Evolutionary conservation across 1,284 basidiomycete species (phyloP), one percentile per base, ranked within the genome.

Genomic region (Papiliotrema fonsecae): DNA sequence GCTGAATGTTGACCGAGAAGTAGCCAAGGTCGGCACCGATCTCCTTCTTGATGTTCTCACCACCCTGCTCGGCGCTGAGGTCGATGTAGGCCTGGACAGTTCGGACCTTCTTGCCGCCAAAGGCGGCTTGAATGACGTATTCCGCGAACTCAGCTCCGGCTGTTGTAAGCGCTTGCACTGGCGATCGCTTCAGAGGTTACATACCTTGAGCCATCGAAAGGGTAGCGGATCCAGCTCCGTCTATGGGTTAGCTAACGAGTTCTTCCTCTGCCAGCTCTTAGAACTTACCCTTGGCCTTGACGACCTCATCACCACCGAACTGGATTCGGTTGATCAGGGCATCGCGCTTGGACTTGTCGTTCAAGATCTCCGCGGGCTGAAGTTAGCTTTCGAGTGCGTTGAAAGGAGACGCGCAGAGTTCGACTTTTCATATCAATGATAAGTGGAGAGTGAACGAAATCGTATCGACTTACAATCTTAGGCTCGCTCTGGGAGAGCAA

Each of bases 1-100:
- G 86, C 77, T 92, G 86, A 60, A 96, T 84, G 62, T 84, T 85
- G 58, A 86, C 86, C 21, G 88, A 87, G 81, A 96, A 96, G 80
- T 85, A 96, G 70, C 86, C 82, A 64, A 93, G 61, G 50, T 76
- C 75, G 42, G 66, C 49, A 32, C 70, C 72, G 50, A 77, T 70
- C 61, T 75, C 74, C 66, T 74, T 66, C 60, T 69, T 62, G 58
- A 77, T 57, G 27, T 46, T 63, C 43, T 67, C 71, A 46, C 74
- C 73, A 52, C 72, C 73, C 42, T 72, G 55, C 56, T 71, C 75
- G 49, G 78, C 72, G 34, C 62, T 62, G 77, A 86, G 88, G 79
- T 86, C 83, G 70, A 96, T 86, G 75, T 88, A 94, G 5, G 89
- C 86, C 55, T 90, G 90, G 27, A 85, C 83, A 57, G 89, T 72